Percentiles rank a stretch among this genome's conserved stretches.
These are phyloP conservation scores for Lecanicillium sp. DNA, from an alignment of 2,329 filamentous ascomycete genomes.

Conservation along the genomic window DNA sequence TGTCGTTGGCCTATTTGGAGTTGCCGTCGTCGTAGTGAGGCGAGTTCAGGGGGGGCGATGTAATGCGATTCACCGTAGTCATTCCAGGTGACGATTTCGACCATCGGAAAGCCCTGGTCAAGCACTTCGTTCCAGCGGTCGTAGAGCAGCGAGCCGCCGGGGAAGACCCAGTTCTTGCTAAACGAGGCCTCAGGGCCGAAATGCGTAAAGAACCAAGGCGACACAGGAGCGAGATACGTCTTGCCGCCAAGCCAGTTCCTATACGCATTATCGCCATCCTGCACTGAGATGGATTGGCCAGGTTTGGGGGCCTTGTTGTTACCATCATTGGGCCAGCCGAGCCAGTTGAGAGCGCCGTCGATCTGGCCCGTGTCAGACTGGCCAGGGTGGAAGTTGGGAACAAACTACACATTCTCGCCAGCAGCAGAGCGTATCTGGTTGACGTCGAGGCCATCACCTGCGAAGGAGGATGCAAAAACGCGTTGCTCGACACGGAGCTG, in stretches of 20 bases:
- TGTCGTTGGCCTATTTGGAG: conserved; percentile 41
- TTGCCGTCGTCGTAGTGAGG: conserved; percentile 32
- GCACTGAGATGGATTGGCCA: conserved; percentile 29
- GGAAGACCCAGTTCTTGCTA: conserved; percentile 50
- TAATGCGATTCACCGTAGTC: conserved; percentile 50
- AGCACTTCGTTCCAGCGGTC: conserved; percentile 45
- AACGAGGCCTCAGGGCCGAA: conserved; percentile 34
- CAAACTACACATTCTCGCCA: conserved; percentile 36
- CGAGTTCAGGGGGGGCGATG: conserved; percentile 37
- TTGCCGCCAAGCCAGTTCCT: conserved; percentile 27
- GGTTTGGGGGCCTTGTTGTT: conserved; percentile 40
- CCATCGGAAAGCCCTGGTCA: conserved; percentile 34
- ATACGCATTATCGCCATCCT: conserved; percentile 26
- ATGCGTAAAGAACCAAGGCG: conserved; percentile 40
- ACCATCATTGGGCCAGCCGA: conserved; percentile 35
- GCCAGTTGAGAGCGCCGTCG: conserved; percentile 40
- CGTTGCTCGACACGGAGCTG: conserved; percentile 41
- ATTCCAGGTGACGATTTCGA: conserved; percentile 38
- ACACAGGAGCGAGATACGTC: conserved; percentile 38
- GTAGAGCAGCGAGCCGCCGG: conserved; percentile 49
- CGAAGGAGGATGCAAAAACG: conserved; percentile 46
- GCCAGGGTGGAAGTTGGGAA: conserved; percentile 39
- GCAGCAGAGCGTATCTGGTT: conserved; percentile 31
- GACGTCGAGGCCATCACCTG: conserved; percentile 37
- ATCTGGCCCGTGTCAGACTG: conserved; percentile 27